A percentile compares a stretch with the other conserved stretches of the same genome.
Conservation (phyloP, 352 stramenopile genomes). For the Globisporangium canariense region DNA sequence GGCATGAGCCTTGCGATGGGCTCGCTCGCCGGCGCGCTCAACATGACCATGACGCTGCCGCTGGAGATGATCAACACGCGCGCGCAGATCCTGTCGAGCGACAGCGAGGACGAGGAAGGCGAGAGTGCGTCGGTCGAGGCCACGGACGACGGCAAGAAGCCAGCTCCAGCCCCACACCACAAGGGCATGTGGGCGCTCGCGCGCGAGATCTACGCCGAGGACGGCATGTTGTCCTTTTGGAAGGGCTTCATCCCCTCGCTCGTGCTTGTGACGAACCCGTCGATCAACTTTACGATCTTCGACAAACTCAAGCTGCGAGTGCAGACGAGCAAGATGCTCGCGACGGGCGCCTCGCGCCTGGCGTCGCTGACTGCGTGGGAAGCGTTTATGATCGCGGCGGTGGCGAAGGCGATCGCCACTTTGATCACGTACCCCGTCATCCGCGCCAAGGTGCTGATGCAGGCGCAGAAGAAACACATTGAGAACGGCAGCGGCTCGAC, state of each 20-base stretch:
- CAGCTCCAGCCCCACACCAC: slow-evolving; percentile 5
- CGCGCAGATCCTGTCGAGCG: slow-evolving; percentile 63
- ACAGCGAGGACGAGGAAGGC: slow-evolving; percentile 37
- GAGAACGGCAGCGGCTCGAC: slow-evolving; percentile 12
- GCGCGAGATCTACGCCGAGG: slow-evolving; percentile 66
- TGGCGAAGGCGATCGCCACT: slow-evolving; percentile 82
- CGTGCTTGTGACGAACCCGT: slow-evolving; percentile 85
- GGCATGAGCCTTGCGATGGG: slow-evolving; percentile 72
- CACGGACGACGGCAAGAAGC: neutral
- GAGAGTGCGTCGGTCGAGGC: slow-evolving; percentile 20
- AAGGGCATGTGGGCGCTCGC: slow-evolving; percentile 48
- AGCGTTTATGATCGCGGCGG: slow-evolving; percentile 77
- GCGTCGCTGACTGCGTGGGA: slow-evolving; percentile 60
- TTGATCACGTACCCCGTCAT: slow-evolving; percentile 88
- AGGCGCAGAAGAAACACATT: slow-evolving; percentile 66
- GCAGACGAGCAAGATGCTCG: slow-evolving; percentile 48
- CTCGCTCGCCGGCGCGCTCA: slow-evolving; percentile 77
- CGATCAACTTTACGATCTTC: slow-evolving; percentile 89
- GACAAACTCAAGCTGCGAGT: slow-evolving; percentile 79
- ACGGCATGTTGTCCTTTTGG: slow-evolving; percentile 79
- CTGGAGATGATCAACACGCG: slow-evolving; percentile 87
- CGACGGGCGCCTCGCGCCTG: slow-evolving; percentile 32
- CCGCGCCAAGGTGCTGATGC: slow-evolving; percentile 86
- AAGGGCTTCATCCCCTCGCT: slow-evolving; percentile 87
- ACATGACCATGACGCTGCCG: slow-evolving; percentile 86